Conservation (phyloP, 2,329 filamentous ascomycete genomes). For the Gremmenia infestans region DNA sequence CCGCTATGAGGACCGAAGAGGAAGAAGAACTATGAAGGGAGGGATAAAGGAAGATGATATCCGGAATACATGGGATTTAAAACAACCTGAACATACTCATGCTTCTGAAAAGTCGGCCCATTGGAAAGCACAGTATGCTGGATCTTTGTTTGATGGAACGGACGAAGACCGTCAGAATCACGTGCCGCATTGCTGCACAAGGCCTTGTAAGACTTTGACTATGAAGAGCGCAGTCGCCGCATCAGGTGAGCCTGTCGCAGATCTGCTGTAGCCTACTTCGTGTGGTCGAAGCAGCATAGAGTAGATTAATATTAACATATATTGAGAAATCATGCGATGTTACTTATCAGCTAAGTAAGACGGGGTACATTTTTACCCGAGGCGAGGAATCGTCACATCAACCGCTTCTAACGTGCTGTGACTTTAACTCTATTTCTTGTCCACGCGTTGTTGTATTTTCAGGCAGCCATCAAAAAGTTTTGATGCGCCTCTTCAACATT, state of each 20-base stretch:
- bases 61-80: slow-evolving; percentile 1
- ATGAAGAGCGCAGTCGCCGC: slow-evolving; percentile 4
- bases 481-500: background rate
- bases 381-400: no score
- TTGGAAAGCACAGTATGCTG: slow-evolving; percentile 12
- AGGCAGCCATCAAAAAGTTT: background rate
- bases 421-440: no score
- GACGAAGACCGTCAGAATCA: background rate
- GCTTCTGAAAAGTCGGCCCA: background rate
- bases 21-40: slow-evolving; percentile 29
- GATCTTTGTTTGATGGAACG: background rate
- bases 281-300: background rate
- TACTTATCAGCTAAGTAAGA: background rate
- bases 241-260: background rate
- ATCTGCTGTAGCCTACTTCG: background rate
- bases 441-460: background rate
- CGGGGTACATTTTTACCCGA: background rate
- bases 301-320: slow-evolving; percentile 5
- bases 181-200: background rate
- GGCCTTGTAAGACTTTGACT: slow-evolving; percentile 12
- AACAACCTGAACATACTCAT: background rate
- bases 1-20: slow-evolving; percentile 17
- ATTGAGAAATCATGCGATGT: background rate
- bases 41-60: background rate
- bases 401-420: no score